Conservation (phyloP, 768 basidiomycete species). For the Suillus clintonianus region DNA sequence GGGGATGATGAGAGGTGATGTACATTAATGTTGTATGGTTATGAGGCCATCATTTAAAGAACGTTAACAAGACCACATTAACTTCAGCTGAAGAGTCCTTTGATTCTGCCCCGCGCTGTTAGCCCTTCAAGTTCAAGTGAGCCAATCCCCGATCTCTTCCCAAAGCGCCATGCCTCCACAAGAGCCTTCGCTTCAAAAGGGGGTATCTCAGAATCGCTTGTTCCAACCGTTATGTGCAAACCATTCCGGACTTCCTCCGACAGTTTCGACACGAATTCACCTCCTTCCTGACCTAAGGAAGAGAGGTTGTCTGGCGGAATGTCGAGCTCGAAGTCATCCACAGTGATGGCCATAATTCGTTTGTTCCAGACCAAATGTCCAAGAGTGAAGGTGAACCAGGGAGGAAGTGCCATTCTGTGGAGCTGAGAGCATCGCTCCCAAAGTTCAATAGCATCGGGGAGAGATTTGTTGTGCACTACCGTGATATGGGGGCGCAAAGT, state of each 20-base stretch:
- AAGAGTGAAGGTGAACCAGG: constrained; percentile 63
- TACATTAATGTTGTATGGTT: no score
- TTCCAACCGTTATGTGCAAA: constrained; percentile 90
- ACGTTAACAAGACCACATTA: no score
- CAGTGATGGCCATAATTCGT: constrained; percentile 76
- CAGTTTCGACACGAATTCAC: constrained; percentile 49
- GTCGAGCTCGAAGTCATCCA: constrained; percentile 55
- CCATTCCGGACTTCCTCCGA: constrained; percentile 46
- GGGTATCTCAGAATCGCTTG: constrained; percentile 46
- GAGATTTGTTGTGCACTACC: constrained; percentile 67
- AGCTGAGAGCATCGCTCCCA: constrained; percentile 42
- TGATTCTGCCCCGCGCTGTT: constrained; percentile 31
- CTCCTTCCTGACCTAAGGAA: constrained; percentile 37
- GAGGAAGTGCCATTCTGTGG: constrained; percentile 32
- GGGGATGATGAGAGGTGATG: no score
- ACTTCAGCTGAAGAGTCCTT: constrained; percentile 12
- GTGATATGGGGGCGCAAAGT: constrained; percentile 79
- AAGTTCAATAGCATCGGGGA: constrained; percentile 34
- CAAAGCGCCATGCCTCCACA: constrained; percentile 55
- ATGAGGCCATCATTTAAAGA: no score
- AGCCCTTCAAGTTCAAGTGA: constrained; percentile 30
- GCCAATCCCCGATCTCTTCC: constrained; percentile 28
- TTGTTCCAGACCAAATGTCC: constrained; percentile 72
- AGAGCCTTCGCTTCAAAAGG: constrained; percentile 73
- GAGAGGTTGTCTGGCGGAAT: constrained; percentile 24